phyloP scores from a whole-genome alignment of 768 basidiomycete species.

The Lactarius vividus region DNA sequence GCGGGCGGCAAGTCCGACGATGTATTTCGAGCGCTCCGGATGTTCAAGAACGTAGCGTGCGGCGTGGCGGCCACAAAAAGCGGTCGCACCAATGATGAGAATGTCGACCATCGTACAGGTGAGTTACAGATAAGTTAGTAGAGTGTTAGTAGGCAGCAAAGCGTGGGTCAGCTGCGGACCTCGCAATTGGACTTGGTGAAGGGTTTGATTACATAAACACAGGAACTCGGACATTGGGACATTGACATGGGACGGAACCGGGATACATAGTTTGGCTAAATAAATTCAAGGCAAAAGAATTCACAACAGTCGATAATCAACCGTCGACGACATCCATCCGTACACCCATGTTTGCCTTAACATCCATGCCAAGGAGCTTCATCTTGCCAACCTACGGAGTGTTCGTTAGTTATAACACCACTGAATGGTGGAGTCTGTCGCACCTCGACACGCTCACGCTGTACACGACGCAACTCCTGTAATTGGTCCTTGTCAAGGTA shows the following conservation, averaged over 20 bases:
- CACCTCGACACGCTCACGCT: slow-evolving; percentile 83
- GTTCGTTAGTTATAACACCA: slow-evolving; percentile 2
- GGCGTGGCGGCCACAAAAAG: slow-evolving; percentile 27
- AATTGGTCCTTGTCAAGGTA: slow-evolving; percentile 79
- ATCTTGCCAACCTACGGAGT: slow-evolving; percentile 66
- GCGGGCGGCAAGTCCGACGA: slow-evolving; percentile 22
- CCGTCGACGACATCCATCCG: slow-evolving; percentile 79
- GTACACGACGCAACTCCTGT: slow-evolving; percentile 75
- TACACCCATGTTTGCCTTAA: slow-evolving; percentile 81
- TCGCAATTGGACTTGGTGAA: background rate
- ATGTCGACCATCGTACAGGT: slow-evolving; percentile 22
- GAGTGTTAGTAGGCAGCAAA: background rate
- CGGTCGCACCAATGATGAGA: slow-evolving; percentile 28
- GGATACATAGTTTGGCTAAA: slow-evolving; percentile 14
- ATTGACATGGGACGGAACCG: background rate
- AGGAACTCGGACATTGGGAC: background rate
- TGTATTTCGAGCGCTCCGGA: slow-evolving; percentile 21
- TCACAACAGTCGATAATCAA: slow-evolving; percentile 23
- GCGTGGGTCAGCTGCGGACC: background rate
- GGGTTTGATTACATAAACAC: background rate
- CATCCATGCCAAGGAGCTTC: slow-evolving; percentile 85
- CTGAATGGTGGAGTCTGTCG: slow-evolving; percentile 25
- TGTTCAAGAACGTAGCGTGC: slow-evolving; percentile 27
- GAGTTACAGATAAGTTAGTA: background rate
- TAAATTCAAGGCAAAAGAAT: slow-evolving; percentile 4